Base-by-base conservation (phyloP, 2,329 filamentous ascomycete genomes). In the Fusarium sp. region DNA sequence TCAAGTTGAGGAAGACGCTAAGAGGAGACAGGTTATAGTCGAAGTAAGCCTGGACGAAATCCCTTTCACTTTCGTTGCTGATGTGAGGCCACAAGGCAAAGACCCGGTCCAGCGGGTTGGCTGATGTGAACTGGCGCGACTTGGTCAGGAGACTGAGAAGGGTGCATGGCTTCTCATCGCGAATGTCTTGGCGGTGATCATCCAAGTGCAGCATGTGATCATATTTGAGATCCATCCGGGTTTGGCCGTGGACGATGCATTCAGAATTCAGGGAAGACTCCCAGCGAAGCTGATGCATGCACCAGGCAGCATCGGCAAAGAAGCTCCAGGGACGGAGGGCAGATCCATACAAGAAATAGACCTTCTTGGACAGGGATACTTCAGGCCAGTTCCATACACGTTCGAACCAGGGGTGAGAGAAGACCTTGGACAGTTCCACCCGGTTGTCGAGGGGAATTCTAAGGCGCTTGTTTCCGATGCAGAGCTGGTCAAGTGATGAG, bases 341-440 rank as follows among this genome's bases (percentile, higher is more conserved):
- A 45, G 62, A 64, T 20, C 62, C 62, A 22, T 64, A 64, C 50
- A 64, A 13, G 62, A 64, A 64, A 27, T 64, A 64, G 2, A 64
- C 62, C 37, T 64, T 64, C 62, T 64, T 64, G 50, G 62, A 64
- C n/a, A 64, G 62, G 20, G 62, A 64, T n/a, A 64, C 50, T 27
- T 64, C 62, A 24, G 62, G 62, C 62, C 62, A 64, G 62, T 64
- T 64, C 62, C 62, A 64, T 10, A 64, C 37, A 45, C 62, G 62
- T 7, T 64, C 62, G 24, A 64, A 64, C 62, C 62, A 64, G 20
- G 62, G 62, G 35, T 64, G 48, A 20, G 62, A 64, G 11, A 64
- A 64, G 48, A 64, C 62, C 35, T 64, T 64, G 62, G 62, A 64
- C 27, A 64, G 20, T 22, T 64, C 62, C 27, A 64, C 50, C 6